Evolutionary conservation across 208 protist species (phyloP).

Genomic region (Naegleria fowleri): DNA sequence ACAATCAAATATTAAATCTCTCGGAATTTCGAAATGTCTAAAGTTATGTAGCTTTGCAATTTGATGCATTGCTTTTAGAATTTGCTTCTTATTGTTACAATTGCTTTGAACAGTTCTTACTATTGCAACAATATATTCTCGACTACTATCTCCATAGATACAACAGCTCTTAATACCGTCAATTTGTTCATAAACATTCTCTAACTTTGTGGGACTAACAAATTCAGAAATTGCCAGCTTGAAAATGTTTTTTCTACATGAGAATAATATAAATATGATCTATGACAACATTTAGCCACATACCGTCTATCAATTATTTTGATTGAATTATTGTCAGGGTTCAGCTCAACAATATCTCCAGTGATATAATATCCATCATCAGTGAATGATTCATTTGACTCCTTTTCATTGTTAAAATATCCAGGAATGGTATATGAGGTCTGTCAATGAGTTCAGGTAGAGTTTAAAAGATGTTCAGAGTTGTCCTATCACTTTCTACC

Average conservation of each 20-base stretch:
- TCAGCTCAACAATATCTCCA: conserved; percentile 36
- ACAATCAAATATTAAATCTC: background rate
- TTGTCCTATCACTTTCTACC: background rate
- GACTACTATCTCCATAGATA: background rate
- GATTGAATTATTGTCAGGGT: background rate
- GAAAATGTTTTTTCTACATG: background rate
- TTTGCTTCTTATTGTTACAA: background rate
- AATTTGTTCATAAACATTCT: background rate
- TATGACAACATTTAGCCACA: too few relatives aligned
- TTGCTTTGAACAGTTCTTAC: background rate
- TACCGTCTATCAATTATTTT: conserved; percentile 37
- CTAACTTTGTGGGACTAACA: background rate
- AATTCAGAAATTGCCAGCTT: background rate
- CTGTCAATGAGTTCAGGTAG: too few relatives aligned
- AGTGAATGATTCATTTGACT: conserved; percentile 46
- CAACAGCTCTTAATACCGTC: background rate
- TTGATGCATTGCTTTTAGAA: background rate
- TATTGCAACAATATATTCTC: background rate
- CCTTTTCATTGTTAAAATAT: conserved; percentile 54
- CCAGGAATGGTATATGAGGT: conserved; percentile 52
- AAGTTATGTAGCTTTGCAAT: background rate
- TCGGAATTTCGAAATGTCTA: background rate
- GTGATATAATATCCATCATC: conserved; percentile 56
- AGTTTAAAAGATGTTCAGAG: too few relatives aligned
- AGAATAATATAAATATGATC: too few relatives aligned